phyloP scores from a whole-genome alignment of 176 grass and related monocot species.

The Carex littledalei region DNA sequence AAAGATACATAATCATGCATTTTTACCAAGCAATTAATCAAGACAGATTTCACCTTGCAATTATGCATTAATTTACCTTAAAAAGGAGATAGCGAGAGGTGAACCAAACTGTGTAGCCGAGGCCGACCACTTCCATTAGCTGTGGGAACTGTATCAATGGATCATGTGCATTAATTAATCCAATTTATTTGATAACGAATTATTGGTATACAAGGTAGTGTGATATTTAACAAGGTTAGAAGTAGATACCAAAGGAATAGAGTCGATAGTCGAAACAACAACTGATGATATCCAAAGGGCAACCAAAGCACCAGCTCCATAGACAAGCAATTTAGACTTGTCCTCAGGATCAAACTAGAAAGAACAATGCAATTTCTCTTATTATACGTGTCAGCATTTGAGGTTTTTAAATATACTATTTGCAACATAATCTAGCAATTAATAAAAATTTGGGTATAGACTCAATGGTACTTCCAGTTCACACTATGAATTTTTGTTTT shows the following conservation, averaged over 20 bases:
- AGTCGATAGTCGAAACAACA: slow-evolving; percentile 63
- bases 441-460: not conserved
- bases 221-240: not conserved
- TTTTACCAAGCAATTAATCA: not conserved
- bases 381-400: not conserved
- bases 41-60: not conserved
- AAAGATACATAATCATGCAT: not conserved
- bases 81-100: slow-evolving; percentile 45
- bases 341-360: slow-evolving; percentile 72
- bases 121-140: slow-evolving; percentile 47
- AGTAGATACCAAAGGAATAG: slow-evolving; percentile 72
- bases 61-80: slow-evolving; percentile 26
- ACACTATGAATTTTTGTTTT: not conserved
- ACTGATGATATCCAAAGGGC: slow-evolving; percentile 50
- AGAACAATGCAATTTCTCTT: not conserved
- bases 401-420: not conserved
- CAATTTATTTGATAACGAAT: not conserved
- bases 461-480: not conserved
- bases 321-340: slow-evolving; percentile 41
- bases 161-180: slow-evolving; percentile 12
- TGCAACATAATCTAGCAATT: not conserved
- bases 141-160: slow-evolving; percentile 62
- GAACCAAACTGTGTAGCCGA: slow-evolving; percentile 54
- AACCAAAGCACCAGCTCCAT: slow-evolving; percentile 43
- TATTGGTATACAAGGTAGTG: not conserved